phyloP scores from a whole-genome alignment of 495 filamentous ascomycete genomes.

The Neurospora sp. region DNA sequence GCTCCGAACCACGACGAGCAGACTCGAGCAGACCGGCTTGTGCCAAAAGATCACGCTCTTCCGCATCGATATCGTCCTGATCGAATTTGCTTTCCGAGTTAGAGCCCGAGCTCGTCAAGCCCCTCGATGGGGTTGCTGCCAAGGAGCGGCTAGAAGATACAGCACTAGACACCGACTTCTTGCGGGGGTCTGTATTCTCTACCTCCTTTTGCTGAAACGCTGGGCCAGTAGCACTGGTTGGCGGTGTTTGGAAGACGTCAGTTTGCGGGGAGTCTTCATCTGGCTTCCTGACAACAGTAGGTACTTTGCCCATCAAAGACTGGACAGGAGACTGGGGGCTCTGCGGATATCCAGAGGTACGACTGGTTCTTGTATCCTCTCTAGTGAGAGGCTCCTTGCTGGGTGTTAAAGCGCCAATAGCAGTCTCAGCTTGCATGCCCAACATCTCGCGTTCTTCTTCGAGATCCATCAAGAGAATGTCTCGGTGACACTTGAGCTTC shows the following conservation, averaged over 20 bases:
- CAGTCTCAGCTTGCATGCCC: slow-evolving; percentile 20
- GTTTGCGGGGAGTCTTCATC: slow-evolving; percentile 25
- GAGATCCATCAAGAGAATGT: slow-evolving; percentile 75
- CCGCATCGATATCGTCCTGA: slow-evolving; percentile 34
- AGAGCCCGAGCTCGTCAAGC: slow-evolving; percentile 10
- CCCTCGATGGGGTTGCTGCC: slow-evolving; percentile 21
- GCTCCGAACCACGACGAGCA: slow-evolving; percentile 7
- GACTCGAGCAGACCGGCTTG: slow-evolving; percentile 37
- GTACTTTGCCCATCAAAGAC: slow-evolving; percentile 18
- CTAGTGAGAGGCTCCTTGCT: slow-evolving; percentile 14
- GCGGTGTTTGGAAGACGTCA: slow-evolving; percentile 38
- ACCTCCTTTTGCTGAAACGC: slow-evolving; percentile 38
- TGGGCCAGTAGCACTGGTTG: slow-evolving; percentile 30
- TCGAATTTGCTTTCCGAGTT: slow-evolving; percentile 16
- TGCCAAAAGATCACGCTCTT: slow-evolving; percentile 40
- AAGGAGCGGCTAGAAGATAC: slow-evolving; percentile 26
- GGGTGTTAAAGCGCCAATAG: slow-evolving; percentile 3
- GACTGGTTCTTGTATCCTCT: slow-evolving; percentile 20
- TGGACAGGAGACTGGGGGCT: slow-evolving; percentile 22
- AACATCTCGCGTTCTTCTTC: slow-evolving; percentile 55
- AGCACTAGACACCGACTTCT: slow-evolving; percentile 31
- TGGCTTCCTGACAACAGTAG: slow-evolving; percentile 17
- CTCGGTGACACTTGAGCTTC: slow-evolving; percentile 81
- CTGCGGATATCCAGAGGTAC: slow-evolving; percentile 13
- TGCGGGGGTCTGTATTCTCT: slow-evolving; percentile 21